A percentile compares a stretch with the other conserved stretches of the same genome.
Conservation (phyloP, 2,329 filamentous ascomycete species). For the Botrytis hyacinthi region DNA sequence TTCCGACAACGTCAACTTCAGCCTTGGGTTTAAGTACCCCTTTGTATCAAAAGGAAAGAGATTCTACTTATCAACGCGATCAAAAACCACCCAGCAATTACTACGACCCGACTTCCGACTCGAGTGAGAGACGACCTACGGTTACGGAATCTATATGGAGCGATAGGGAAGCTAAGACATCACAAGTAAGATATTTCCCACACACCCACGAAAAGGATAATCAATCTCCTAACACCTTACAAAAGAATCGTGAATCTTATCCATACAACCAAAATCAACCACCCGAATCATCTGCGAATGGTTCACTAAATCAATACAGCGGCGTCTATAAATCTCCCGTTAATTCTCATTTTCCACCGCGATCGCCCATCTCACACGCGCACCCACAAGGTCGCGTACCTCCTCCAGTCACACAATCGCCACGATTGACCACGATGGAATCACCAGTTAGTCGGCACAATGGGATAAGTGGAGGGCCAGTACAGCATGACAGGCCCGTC, state of each 20-base stretch:
- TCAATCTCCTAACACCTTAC: slow-evolving; percentile 8
- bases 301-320: slow-evolving; percentile 51
- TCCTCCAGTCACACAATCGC: slow-evolving; percentile 36
- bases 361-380: slow-evolving; percentile 51
- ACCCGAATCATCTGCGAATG: slow-evolving; percentile 37
- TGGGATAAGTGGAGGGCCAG: slow-evolving; percentile 35
- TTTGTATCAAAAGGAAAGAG: slow-evolving; percentile 34
- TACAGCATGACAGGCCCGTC: slow-evolving; percentile 34
- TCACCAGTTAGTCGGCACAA: slow-evolving; percentile 50
- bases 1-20: slow-evolving; percentile 15
- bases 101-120: slow-evolving; percentile 47
- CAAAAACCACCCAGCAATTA: slow-evolving; percentile 44
- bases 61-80: slow-evolving; percentile 39
- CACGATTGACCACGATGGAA: slow-evolving; percentile 41
- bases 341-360: slow-evolving; percentile 46
- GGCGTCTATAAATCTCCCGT: slow-evolving; percentile 50
- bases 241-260: slow-evolving; percentile 52
- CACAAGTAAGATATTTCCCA: slow-evolving; percentile 35
- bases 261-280: slow-evolving; percentile 41
- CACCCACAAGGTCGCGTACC: slow-evolving; percentile 39
- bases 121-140: slow-evolving; percentile 42
- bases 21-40: slow-evolving; percentile 30
- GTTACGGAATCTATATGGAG: slow-evolving; percentile 40
- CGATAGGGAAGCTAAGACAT: slow-evolving; percentile 33
- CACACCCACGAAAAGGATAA: slow-evolving; percentile 1